Base-by-base conservation (phyloP, 176 grass and related monocot species). In the Areca catechu region DNA sequence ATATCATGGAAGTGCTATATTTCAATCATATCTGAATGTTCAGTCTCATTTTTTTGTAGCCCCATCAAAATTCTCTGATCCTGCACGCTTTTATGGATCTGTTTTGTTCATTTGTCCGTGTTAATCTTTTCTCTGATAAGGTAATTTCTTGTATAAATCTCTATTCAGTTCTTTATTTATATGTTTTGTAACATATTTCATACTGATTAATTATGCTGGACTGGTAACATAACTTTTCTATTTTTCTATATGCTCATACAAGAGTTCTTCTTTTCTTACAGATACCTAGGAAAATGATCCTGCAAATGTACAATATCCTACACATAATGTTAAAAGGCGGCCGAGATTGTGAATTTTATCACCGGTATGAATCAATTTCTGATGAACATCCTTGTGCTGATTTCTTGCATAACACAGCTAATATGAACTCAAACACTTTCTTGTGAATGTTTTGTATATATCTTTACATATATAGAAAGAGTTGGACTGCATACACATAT, bases 281-380 rank as follows among this genome's bases (percentile, higher is more conserved):
- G 92, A 82, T 97, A 74, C 92, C 92, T 75, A 91, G 92, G 82
- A 97, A 97, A 82, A 97, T 97, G 92, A 88, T 97, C 68, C 83
- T 97, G 14, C 92, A 97, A 64, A 69, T 91, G 60, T 97, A 97
- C 73, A 97, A 97, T 51, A 67, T 97, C 52, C 88, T 97, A 75
- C 81, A 97, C 18, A 71, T 67, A 50, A 91, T 91, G 80, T 74
- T 85, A 72, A 97, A 91, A 79, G 83, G 86, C 47, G 86, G 92
- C 47, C 92, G 86, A 70, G 92, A 97, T 74, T 97, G 92, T 77
- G 92, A 97, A 58, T 91, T 88, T 71, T 97, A 91, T 84, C 83
- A 97, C 66, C 64, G 92, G 86, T 97, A 90, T 65, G 74, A 23
- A 52, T 4, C 57, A 61, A 57, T 47, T 34, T 50, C 68, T 66